Conservation (phyloP, 768 basidiomycete genomes). For the Auricularia sp. region DNA sequence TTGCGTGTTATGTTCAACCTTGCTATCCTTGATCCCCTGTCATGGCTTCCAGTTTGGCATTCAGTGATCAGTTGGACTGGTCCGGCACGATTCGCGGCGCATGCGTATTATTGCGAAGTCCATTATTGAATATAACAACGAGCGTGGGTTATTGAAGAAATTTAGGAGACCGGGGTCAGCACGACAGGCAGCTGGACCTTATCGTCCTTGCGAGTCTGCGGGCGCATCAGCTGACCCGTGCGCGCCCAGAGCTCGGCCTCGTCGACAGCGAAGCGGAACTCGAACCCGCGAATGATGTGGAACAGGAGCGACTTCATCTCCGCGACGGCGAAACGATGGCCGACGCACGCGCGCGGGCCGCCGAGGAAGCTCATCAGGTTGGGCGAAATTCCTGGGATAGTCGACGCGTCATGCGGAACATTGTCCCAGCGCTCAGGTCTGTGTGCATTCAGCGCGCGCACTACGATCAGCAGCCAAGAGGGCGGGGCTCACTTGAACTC, state of each 20-base stretch:
- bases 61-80: too few relatives aligned
- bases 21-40: too few relatives aligned
- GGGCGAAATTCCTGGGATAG: neutral
- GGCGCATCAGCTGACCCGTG: neutral
- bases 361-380: neutral
- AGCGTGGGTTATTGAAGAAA: too few relatives aligned
- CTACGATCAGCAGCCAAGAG: too few relatives aligned
- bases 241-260: neutral
- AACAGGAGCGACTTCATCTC: constrained; percentile 4
- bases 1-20: too few relatives aligned
- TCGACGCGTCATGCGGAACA: neutral
- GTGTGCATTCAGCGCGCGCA: too few relatives aligned
- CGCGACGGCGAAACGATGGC: neutral
- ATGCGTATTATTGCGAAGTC: too few relatives aligned
- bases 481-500: too few relatives aligned
- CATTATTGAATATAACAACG: too few relatives aligned
- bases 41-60: too few relatives aligned
- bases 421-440: neutral
- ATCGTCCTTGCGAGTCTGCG: neutral
- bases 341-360: constrained; percentile 1
- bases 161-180: neutral
- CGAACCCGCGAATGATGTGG: constrained; percentile 1
- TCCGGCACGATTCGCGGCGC: too few relatives aligned
- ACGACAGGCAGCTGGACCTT: neutral
- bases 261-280: constrained; percentile 1